Conservation (phyloP, 495 filamentous ascomycete genomes). For the Cudoniella acicularis region DNA sequence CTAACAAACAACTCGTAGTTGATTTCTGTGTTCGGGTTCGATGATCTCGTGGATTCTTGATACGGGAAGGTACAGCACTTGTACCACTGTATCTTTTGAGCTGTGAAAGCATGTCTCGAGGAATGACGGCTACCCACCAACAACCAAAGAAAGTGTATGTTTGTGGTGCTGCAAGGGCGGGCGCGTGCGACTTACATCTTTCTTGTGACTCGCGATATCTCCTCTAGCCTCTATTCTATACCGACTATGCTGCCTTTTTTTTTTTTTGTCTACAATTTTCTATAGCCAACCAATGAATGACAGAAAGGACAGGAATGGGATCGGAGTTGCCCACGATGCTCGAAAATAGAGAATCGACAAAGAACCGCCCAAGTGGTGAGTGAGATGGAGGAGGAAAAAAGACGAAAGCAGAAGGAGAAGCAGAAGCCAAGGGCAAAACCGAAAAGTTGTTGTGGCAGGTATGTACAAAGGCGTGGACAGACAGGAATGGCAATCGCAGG, state of each 20-base stretch:
- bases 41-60: slow-evolving; percentile 21
- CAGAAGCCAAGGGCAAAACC: background rate
- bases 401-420: background rate
- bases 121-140: slow-evolving; percentile 9
- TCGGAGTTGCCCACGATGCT: background rate
- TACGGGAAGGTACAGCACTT: slow-evolving; percentile 14
- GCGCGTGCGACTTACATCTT: slow-evolving; percentile 21
- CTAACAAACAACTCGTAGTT: slow-evolving; percentile 7
- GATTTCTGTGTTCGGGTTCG: slow-evolving; percentile 9
- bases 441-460: background rate
- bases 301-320: background rate
- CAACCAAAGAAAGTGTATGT: slow-evolving; percentile 8
- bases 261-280: background rate
- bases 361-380: background rate
- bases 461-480: background rate
- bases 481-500: background rate
- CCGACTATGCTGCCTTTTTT: background rate
- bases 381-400: background rate
- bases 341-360: background rate
- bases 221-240: slow-evolving; percentile 3
- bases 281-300: background rate
- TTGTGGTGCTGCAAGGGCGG: slow-evolving; percentile 21
- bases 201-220: slow-evolving; percentile 13
- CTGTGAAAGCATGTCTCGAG: slow-evolving; percentile 21
- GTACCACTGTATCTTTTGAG: slow-evolving; percentile 23